Evolutionary conservation across 2,329 filamentous ascomycete genomes (phyloP), one percentile per base, ranked within the genome.

Genomic region (Sporothrix humicola): DNA sequence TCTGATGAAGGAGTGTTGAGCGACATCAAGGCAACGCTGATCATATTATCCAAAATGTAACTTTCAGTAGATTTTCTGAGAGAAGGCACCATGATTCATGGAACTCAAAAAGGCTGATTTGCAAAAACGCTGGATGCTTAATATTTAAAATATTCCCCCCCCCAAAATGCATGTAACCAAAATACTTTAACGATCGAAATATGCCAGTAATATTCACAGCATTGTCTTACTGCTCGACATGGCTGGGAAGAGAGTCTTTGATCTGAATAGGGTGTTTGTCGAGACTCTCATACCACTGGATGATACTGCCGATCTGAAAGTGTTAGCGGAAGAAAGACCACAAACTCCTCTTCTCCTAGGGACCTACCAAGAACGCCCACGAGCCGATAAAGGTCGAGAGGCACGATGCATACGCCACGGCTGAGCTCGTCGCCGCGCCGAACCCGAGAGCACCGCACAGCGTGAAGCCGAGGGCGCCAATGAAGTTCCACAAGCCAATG

Each of bases 381-480:
- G 82, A 84, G 3, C 85, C 85, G 78, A 85, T 81, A 73, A 85
- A 86, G 1, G 84, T 86, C 17, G 87, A 83, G 71, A 89, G 79
- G 1, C 82, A 82, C 13, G 83, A 81, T 59, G 87, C 83, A 76
- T 87, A 87, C 56, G 83, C 79, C 2, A 85, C 83, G 1, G 82
- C 82, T 20, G 73, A 66, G 42, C 80, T 81, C 72, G 82, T 79
- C 31, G 78, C 80, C 8, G 78, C 79, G 12, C 81, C 87, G 72
- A 85, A 87, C 0, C 87, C 88, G 44, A 90, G 78, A 1, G 85
- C 87, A n/a, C 87, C 88, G 74, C 87, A 89, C 0, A 89, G 81
- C 5, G 88, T 91, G 78, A 91, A 92, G 0, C 90, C 90, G 31
- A 91, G 77, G 1, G 87, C 86, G 0, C 90, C 90, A 23, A 92